Evolutionary conservation across 129 eudicot genomes (phyloP), one percentile per base, ranked within the genome.

Genomic region (Flaveria trinervia): DNA sequence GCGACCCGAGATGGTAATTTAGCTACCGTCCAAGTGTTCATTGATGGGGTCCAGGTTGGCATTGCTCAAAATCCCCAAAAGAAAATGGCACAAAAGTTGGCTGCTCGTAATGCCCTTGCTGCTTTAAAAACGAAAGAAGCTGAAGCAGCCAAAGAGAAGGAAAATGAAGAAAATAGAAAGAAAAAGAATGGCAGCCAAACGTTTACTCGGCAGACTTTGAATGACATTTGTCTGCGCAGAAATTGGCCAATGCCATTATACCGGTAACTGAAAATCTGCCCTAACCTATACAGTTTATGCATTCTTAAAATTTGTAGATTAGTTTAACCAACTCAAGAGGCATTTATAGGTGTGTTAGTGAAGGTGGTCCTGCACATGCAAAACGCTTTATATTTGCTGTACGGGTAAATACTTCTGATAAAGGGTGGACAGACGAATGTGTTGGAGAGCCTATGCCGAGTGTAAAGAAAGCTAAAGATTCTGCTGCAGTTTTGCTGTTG

Each of bases 231-330:
- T 81, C 65, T 94, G 84, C 97, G 99, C 5, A 91, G 92, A 73
- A 94, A 94, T 80, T 94, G 99, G 99, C 99, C 99, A 11, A 94
- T 94, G 97, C 99, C 99, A 57, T 81, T 89, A 78, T 94, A 94
- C 80, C 73, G 91, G 98, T 93, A 76, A 13, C 30, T 43, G 9
- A 8, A 17, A 9, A 41, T 61, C 72, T 65, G 14, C 8, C 50
- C 49, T 36, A 30, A 60, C 30, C 15, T 16, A 9, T 36, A 36
- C 7, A 5, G 41, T 30, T 30, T 26, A 39, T 73, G 56, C n/a
- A 26, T 26, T 70, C 0, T 26, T 50, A 3, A 2, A 9, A 20
- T 50, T 7, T 6, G 9, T 52, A 73, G 22, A 41, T 16, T n/a
- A 13, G 11, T 45, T 36, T 36, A 36, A 45, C 10, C 12, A 25